phyloP scores from a whole-genome alignment of 805 yeast genomes.

The Lipomyces chichibuensis region DNA sequence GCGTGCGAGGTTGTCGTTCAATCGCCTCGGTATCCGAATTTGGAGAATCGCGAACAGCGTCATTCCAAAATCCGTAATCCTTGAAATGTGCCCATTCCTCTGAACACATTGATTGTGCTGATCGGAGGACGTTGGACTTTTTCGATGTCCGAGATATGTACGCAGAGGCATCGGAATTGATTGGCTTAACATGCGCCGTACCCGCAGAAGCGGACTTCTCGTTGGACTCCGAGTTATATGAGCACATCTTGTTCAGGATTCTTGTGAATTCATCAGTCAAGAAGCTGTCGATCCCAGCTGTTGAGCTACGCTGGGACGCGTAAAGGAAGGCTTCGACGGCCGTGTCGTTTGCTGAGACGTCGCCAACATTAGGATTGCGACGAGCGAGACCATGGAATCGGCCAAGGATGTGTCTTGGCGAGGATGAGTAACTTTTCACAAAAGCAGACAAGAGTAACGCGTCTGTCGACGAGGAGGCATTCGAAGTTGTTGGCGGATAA shows the following conservation, averaged over 20 bases:
- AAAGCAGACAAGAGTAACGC: conserved; percentile 10
- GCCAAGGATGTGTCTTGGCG: conserved; percentile 9
- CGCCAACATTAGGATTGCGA: conserved; percentile 6
- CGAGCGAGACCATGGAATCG: conserved; percentile 19
- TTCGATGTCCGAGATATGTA: not conserved
- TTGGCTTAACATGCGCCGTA: not conserved
- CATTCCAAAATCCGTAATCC: not conserved
- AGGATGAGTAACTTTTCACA: not conserved
- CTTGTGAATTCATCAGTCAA: conserved; percentile 21
- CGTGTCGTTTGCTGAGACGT: conserved; percentile 4
- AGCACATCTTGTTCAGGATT: conserved; percentile 1
- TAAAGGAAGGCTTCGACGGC: conserved; percentile 12
- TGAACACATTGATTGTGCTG: not conserved
- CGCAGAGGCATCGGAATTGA: not conserved
- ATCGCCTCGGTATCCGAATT: not conserved
- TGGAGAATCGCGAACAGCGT: not conserved
- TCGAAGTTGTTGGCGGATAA: conserved; percentile 24
- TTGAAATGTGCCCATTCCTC: conserved; percentile 8
- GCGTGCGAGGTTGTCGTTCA: not conserved
- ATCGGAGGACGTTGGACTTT: not conserved
- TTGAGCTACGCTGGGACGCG: not conserved
- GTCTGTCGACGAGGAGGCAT: conserved; percentile 2
- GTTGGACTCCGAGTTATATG: not conserved
- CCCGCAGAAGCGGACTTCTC: not conserved
- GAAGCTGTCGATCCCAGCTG: conserved; percentile 1